Percentiles rank a stretch among this genome's conserved stretches.
These are phyloP conservation scores for Podaxis sp. DNA, from an alignment of 768 basidiomycete genomes.

Conservation along the genomic window DNA sequence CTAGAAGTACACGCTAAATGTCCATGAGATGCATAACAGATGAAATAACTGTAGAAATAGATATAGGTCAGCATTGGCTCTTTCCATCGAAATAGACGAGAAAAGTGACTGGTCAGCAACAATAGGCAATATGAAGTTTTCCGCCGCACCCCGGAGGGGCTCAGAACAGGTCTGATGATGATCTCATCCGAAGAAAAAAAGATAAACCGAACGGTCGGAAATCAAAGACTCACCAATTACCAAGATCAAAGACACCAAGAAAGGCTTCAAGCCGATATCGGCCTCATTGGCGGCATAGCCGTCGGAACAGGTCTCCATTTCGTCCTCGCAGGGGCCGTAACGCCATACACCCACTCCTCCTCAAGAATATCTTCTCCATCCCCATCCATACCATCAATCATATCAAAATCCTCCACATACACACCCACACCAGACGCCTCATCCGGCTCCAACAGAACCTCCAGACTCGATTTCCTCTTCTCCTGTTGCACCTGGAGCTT, in stretches of 20 bases:
- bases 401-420: conserved; percentile 74
- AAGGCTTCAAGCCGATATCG: conserved; percentile 33
- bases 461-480: conserved; percentile 32
- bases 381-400: conserved; percentile 23
- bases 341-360: conserved; percentile 65
- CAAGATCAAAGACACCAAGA: conserved; percentile 19
- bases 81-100: not conserved
- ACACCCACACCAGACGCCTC: conserved; percentile 75
- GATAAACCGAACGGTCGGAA: conserved; percentile 4
- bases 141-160: conserved; percentile 42
- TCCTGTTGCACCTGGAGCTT: conserved; percentile 58
- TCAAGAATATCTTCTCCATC: conserved; percentile 35
- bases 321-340: conserved; percentile 48
- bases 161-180: conserved; percentile 70
- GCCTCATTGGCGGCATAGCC: conserved; percentile 59
- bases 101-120: conserved; percentile 28
- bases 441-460: conserved; percentile 64
- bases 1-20: not conserved
- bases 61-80: not conserved
- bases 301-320: conserved; percentile 55
- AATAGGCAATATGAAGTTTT: conserved; percentile 54
- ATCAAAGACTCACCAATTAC: conserved; percentile 34
- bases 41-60: not conserved
- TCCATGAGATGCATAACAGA: not conserved
- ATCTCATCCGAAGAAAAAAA: conserved; percentile 40